Conservation (phyloP, 495 filamentous ascomycete genomes). For the Staphylotrichum tortipilum region DNA sequence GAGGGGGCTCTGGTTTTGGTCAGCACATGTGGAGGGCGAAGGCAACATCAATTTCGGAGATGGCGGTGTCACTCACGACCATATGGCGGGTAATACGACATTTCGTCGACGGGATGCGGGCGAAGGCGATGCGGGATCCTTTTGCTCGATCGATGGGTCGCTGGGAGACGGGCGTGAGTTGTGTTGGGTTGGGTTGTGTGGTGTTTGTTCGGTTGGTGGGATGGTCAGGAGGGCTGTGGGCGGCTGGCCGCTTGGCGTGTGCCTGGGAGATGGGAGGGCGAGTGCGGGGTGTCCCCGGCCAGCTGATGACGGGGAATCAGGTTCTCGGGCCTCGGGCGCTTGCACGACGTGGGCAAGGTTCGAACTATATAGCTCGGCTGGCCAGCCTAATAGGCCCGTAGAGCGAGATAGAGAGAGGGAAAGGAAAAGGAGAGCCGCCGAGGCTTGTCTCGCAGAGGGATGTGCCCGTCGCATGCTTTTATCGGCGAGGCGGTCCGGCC, state of each 20-base stretch:
- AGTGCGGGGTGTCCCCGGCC: too few relatives aligned
- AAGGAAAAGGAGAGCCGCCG: neutral
- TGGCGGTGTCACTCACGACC: constrained; percentile 24
- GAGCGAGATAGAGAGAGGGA: neutral
- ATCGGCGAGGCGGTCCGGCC: neutral
- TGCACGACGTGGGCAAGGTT: neutral
- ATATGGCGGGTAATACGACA: constrained; percentile 30
- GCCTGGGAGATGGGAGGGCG: too few relatives aligned
- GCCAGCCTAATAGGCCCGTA: too few relatives aligned
- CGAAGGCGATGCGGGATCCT: neutral
- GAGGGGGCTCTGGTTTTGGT: constrained; percentile 22
- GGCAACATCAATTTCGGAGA: too few relatives aligned
- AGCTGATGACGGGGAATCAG: neutral
- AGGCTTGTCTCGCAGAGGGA: neutral
- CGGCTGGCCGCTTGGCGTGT: too few relatives aligned
- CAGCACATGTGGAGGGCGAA: neutral
- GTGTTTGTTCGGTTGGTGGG: neutral
- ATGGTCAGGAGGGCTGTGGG: neutral
- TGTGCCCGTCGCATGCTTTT: neutral
- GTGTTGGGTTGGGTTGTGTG: too few relatives aligned
- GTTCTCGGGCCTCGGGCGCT: neutral
- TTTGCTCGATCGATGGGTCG: neutral
- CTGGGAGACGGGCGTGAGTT: neutral
- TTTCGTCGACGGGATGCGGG: neutral
- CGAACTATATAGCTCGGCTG: too few relatives aligned